Evolutionary conservation across 2,329 filamentous ascomycete genomes (phyloP).

Genomic region (Aspergillus ruber): DNA sequence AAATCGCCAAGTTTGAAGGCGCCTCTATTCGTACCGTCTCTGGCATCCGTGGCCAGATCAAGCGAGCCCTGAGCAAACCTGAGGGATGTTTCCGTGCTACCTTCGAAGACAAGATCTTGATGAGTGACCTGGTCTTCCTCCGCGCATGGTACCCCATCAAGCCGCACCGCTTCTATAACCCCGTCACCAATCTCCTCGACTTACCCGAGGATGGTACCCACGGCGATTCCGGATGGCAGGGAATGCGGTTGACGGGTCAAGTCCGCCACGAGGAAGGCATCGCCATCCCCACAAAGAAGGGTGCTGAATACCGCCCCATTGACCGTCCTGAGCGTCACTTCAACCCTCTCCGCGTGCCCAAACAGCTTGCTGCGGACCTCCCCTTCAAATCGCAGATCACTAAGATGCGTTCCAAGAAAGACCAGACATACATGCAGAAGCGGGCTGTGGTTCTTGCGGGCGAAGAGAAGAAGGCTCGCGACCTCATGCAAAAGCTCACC

Average conservation of each 20-base stretch:
- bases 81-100: conserved; percentile 95
- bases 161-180: conserved; percentile 94
- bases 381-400: conserved; percentile 91
- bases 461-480: conserved; percentile 83
- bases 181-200: conserved; percentile 84
- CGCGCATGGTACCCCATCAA: conserved; percentile 95
- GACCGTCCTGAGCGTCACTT: conserved; percentile 62
- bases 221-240: conserved; percentile 58
- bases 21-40: conserved; percentile 94
- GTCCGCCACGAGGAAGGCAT: conserved; percentile 72
- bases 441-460: conserved; percentile 78
- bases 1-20: conserved; percentile 97
- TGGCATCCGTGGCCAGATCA: conserved; percentile 93
- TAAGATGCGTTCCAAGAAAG: conserved; percentile 70
- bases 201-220: conserved; percentile 26
- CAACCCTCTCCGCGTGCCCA: conserved; percentile 54
- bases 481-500: conserved; percentile 87
- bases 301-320: conserved; percentile 72
- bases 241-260: conserved; percentile 90
- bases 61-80: conserved; percentile 84
- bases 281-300: conserved; percentile 69
- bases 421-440: conserved; percentile 87
- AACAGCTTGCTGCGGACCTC: conserved; percentile 62
- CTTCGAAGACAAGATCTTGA: conserved; percentile 96
- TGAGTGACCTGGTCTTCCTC: conserved; percentile 93